Evolutionary conservation across 2,329 filamentous ascomycete species (phyloP).

Genomic region (Zasmidium citrigriseum): DNA sequence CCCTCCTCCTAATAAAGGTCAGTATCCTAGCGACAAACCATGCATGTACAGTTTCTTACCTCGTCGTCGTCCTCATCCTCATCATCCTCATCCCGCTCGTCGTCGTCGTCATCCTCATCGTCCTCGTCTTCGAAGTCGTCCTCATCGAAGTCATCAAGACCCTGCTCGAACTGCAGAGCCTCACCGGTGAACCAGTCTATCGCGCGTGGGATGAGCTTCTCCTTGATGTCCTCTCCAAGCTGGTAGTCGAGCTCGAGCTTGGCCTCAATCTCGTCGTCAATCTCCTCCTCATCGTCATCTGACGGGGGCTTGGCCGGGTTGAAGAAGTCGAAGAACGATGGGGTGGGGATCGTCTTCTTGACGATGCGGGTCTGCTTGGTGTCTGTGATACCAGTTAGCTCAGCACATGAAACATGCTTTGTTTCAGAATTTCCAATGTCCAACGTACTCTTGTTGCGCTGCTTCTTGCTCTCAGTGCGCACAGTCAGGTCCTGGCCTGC

Average conservation of each 20-base stretch:
- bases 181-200: conserved; percentile 99
- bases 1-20: conserved; percentile 65
- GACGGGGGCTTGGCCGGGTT: conserved; percentile 88
- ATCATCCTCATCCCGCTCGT: conserved; percentile 79
- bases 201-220: conserved; percentile 97
- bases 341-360: conserved; percentile 97
- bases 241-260: conserved; percentile 98
- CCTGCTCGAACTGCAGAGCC: conserved; percentile 92
- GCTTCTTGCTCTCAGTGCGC: conserved; percentile 97
- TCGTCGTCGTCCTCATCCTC: conserved; percentile 54
- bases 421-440: neutral
- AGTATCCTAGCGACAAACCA: neutral
- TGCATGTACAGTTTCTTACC: conserved; percentile 35
- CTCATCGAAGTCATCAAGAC: conserved; percentile 81
- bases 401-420: conserved; percentile 4
- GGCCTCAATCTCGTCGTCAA: conserved; percentile 90
- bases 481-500: conserved; percentile 89
- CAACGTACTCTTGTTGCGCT: conserved; percentile 94
- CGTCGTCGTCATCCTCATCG: conserved; percentile 89
- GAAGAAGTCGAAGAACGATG: conserved; percentile 99
- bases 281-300: conserved; percentile 75
- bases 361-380: conserved; percentile 99
- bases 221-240: conserved; percentile 98
- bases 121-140: conserved; percentile 87
- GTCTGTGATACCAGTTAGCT: conserved; percentile 57